These are phyloP conservation scores for Leishmania braziliensis DNA, from an alignment of 208 protist species.

Conservation along the genomic window DNA sequence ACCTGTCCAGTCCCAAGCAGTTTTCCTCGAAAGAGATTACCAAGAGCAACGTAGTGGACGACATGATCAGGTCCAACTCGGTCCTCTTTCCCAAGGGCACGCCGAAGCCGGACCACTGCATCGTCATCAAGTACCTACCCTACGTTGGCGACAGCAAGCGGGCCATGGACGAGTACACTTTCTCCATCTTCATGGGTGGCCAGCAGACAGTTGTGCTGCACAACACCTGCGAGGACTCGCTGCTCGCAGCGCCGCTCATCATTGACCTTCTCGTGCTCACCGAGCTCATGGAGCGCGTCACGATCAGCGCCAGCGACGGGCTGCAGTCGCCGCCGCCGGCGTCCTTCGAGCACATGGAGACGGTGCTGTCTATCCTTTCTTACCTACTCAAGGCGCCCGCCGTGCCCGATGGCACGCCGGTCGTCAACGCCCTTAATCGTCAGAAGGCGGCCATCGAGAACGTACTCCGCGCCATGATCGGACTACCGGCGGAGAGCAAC, in stretches of 20 bases:
- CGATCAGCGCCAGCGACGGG: slow-evolving; percentile 36
- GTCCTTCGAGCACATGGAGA: slow-evolving; percentile 90
- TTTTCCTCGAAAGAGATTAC: slow-evolving; percentile 99
- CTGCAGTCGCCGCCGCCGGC: slow-evolving; percentile 23
- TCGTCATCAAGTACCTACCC: slow-evolving; percentile 99
- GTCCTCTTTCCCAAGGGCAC: slow-evolving; percentile 94
- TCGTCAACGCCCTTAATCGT: slow-evolving; percentile 98
- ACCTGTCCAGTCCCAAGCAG: slow-evolving; percentile 95
- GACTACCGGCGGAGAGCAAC: slow-evolving; percentile 94
- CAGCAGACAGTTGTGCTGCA: slow-evolving; percentile 95
- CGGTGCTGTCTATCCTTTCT: slow-evolving; percentile 94
- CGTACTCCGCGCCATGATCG: slow-evolving; percentile 95
- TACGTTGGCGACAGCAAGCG: slow-evolving; percentile 98
- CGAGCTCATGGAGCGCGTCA: slow-evolving; percentile 96
- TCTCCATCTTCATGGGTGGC: slow-evolving; percentile 98
- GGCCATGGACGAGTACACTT: slow-evolving; percentile 99
- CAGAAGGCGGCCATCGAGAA: slow-evolving; percentile 96
- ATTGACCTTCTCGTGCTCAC: slow-evolving; percentile 97
- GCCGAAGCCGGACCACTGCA: slow-evolving; percentile 97
- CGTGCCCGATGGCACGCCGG: slow-evolving; percentile 93
- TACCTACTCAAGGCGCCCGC: slow-evolving; percentile 98
- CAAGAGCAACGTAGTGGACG: slow-evolving; percentile 99
- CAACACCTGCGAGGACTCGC: slow-evolving; percentile 99
- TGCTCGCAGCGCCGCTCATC: slow-evolving; percentile 98
- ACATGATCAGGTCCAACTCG: slow-evolving; percentile 97